Percentiles rank a stretch among this genome's conserved stretches.
phyloP scores from a whole-genome alignment of 108 stramenopile species.

The Epipyxis sp. region DNA sequence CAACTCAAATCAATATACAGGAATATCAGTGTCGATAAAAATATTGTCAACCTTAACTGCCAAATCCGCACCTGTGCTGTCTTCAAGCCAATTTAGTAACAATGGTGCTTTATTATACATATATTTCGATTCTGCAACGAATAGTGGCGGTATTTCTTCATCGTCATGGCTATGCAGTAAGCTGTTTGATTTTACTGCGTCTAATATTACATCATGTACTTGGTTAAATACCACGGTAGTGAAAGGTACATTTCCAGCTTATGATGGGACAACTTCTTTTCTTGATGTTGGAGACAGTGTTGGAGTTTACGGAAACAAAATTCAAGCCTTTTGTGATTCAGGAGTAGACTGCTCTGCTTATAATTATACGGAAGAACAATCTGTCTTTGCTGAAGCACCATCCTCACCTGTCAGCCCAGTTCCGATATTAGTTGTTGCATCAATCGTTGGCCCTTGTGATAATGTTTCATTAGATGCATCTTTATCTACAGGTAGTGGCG shows the following conservation, averaged over 20 bases:
- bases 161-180: not conserved
- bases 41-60: not conserved
- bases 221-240: conserved; percentile 5
- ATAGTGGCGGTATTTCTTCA: not conserved
- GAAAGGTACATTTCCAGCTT: not conserved
- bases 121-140: not conserved
- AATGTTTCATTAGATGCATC: not conserved
- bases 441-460: not conserved
- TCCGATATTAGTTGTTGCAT: not conserved
- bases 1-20: not conserved
- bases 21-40: too few species aligned
- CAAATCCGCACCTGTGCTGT: not conserved
- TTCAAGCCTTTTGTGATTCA: too few species aligned
- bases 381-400: not conserved
- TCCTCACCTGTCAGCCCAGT: not conserved
- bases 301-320: too few species aligned
- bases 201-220: not conserved
- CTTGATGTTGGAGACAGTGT: too few species aligned
- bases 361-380: not conserved
- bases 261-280: too few species aligned
- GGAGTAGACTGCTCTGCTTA: not conserved
- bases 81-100: not conserved
- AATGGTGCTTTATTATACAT: not conserved
- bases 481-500: not conserved
- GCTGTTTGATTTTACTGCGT: not conserved